Base-by-base conservation (phyloP, 140 eudicot species). In the Bidens hawaiensis region DNA sequence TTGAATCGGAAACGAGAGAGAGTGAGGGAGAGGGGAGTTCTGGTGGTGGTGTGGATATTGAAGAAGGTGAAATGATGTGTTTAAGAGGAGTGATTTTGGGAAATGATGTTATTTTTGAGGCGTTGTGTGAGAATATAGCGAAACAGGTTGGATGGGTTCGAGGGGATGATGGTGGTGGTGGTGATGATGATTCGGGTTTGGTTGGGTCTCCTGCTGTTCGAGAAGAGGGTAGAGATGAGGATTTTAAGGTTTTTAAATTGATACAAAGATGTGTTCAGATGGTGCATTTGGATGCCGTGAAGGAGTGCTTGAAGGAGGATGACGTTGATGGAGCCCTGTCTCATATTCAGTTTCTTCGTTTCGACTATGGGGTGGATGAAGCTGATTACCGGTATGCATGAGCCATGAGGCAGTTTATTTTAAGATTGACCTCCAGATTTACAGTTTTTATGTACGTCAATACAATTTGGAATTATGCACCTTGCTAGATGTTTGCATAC, bases 281-380 rank as follows among this genome's bases (percentile, higher is more conserved):
- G 23, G 78, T 72, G 10, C 96, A 93, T 85, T 68, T 93, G 81
- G 94, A 88, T 71, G 95, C 83, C 16, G 82, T 87, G 87, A 88
- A 53, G 76, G 85, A 75, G 54, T 77, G 85, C 62, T 71, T 93
- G 70, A 75, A 78, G 55, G 54, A 76, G 3, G 74, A 53, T 51
- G 84, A 93, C 45, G 58, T 58, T 51, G 81, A 81, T 71, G 87
- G 83, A 68, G 85, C 81, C 12, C 14, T 81, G 71, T 79, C 81
- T 3, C 95, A 76, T 80, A 58, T 88, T 42, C 84, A 82, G 7
- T 93, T 78, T 88, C 95, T 93, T 77, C 89, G 67, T 57, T 69
- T 88, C 64, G 80, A 75, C 68, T 67, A 74, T 67, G 96, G 94
- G 45, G 75, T 88, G 21, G 85, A 89, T 72, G 95, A 93, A 73